Base-by-base conservation (phyloP, 108 stramenopile species). In the Conticribra weissflogii region DNA sequence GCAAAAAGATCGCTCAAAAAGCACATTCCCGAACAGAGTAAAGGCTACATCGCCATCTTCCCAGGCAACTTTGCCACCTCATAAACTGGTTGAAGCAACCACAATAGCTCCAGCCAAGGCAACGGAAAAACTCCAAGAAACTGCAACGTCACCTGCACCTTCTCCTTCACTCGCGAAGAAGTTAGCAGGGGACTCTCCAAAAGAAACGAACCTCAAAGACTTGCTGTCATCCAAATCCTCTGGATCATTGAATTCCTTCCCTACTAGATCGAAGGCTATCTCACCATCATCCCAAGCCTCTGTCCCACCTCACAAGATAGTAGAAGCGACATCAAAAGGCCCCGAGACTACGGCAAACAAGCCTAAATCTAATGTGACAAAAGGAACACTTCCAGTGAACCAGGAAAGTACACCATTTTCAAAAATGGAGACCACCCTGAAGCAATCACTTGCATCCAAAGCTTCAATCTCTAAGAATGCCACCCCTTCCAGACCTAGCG, bases 1-100 rank as follows among this genome's bases (percentile, higher is more conserved):
- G 12, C 24, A 24, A 27, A 24, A 3, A 25, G 3, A 23, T 25
- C 3, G 12, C 12, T 25, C 54, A 55, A 27, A 12, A 25, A 55
- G 15, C 3, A 9, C 36, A 9, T 41, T 41, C 36, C 36, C 36
- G 5, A 12, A 41, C 12, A 41, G 36, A 12, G 5, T 12, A 5
- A 41, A 5, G 5, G 36, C 36, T 12, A 41, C 36, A 12, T 41
- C 36, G 12, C 61, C 61, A 17, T 62, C 61, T 25, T 48, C 46
- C 0, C 61, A 62, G 25, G 61, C 61, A 28, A 29, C 47, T 12
- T 1, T 46, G 4, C 30, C 47, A 62, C 1, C 47, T 19, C 12
- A 32, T 14, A 15, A 55, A 19, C 2, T 34, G 8, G 3, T n/a
- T 7, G 18, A 15, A 16, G 36, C 32, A 0, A 23, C n/a, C 18